These are phyloP conservation scores for Bathelium albidoporum DNA, from an alignment of 495 filamentous ascomycete genomes.

Conservation along the genomic window DNA sequence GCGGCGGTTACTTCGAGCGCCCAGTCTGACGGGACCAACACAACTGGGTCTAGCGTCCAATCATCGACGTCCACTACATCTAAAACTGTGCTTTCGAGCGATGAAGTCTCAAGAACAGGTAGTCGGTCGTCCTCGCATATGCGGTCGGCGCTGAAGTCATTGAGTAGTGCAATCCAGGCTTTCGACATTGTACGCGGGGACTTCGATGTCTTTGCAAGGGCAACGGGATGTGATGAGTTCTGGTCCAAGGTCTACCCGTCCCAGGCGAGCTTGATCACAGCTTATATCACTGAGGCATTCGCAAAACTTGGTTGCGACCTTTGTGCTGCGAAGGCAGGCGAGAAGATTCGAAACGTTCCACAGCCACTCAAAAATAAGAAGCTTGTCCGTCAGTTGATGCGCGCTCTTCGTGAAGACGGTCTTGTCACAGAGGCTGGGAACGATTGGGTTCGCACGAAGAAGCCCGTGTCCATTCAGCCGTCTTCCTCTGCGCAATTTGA, in stretches of 20 bases:
- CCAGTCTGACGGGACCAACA: no score
- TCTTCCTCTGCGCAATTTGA: neutral
- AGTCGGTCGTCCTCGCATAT: no score
- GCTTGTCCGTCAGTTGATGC: slow-evolving; percentile 8
- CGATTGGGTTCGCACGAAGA: neutral
- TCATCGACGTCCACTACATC: no score
- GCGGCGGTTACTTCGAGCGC: no score
- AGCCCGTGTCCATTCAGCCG: no score
- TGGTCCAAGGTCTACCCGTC: neutral
- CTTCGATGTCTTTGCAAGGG: neutral
- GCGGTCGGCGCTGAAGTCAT: no score
- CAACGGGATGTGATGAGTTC: neutral
- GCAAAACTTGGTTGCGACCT: slow-evolving; percentile 10
- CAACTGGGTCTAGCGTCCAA: no score
- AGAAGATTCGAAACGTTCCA: neutral
- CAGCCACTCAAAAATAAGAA: neutral
- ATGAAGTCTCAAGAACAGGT: no score
- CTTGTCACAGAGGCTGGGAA: neutral
- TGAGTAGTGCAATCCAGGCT: no score
- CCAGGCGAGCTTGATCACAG: neutral
- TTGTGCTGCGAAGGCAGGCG: neutral
- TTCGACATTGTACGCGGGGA: neutral
- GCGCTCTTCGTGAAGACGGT: slow-evolving; percentile 6
- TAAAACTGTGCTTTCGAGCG: no score
- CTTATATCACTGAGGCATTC: slow-evolving; percentile 9